A percentile compares a stretch with the other conserved stretches of the same genome.
Conservation (phyloP, 1,139 yeast species). For the Yamadazyma dushanensis region DNA sequence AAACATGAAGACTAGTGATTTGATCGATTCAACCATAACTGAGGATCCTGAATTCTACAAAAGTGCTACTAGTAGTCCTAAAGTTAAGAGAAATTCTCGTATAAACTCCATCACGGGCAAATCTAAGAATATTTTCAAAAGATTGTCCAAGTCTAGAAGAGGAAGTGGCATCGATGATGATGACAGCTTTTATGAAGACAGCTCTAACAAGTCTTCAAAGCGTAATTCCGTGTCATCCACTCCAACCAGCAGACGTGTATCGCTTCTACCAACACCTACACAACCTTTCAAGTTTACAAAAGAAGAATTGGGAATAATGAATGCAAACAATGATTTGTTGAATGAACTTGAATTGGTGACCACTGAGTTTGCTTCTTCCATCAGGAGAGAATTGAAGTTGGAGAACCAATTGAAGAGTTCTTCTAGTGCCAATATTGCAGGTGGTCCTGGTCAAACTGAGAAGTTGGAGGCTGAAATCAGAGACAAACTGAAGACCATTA, state of each 20-base stretch:
- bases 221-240: slow-evolving; percentile 16
- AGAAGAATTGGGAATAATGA: slow-evolving; percentile 63
- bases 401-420: slow-evolving; percentile 46
- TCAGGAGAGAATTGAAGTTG: slow-evolving; percentile 60
- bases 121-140: slow-evolving; percentile 34
- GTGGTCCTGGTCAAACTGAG: background rate
- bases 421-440: slow-evolving; percentile 5
- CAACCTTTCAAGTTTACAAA: slow-evolving; percentile 39
- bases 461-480: slow-evolving; percentile 33
- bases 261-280: slow-evolving; percentile 8
- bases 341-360: slow-evolving; percentile 68
- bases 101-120: slow-evolving; percentile 28
- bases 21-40: slow-evolving; percentile 7
- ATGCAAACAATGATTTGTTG: slow-evolving; percentile 56
- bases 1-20: slow-evolving; percentile 5
- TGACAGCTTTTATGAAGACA: slow-evolving; percentile 8
- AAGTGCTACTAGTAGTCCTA: slow-evolving; percentile 1
- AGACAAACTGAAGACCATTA: slow-evolving; percentile 47
- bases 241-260: slow-evolving; percentile 13
- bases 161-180: slow-evolving; percentile 18
- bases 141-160: slow-evolving; percentile 32
- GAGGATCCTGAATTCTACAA: slow-evolving; percentile 6
- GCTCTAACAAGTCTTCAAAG: slow-evolving; percentile 14
- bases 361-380: slow-evolving; percentile 69
- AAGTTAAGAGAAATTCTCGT: slow-evolving; percentile 22